A percentile compares a stretch with the other conserved stretches of the same genome.
Evolutionary conservation across 1,284 basidiomycete species (phyloP).

Genomic region (Tilletia indica): DNA sequence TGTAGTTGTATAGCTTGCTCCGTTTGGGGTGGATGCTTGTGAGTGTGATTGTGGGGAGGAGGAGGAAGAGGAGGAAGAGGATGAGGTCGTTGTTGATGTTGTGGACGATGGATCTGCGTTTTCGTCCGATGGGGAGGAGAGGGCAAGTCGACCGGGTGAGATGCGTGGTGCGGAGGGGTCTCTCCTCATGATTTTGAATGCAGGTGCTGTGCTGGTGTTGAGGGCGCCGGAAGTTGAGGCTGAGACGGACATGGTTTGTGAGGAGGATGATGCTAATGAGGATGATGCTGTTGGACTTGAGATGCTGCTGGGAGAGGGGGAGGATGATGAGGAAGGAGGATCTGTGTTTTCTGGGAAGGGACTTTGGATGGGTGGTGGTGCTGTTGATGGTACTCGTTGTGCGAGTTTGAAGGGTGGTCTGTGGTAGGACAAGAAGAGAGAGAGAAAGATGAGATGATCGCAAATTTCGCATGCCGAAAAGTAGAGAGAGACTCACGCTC

Average conservation of each 20-base stretch:
- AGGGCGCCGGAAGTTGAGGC: neutral
- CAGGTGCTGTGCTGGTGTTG: neutral
- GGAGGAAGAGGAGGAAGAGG: neutral
- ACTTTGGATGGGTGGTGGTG: neutral
- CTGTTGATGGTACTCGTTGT: neutral
- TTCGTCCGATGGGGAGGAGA: neutral
- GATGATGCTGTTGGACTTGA: too few relatives aligned
- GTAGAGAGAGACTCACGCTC: neutral
- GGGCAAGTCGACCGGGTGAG: neutral
- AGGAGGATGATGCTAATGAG: neutral
- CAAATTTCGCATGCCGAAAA: neutral
- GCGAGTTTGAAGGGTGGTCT: neutral
- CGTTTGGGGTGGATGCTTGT: neutral
- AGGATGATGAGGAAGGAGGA: too few relatives aligned
- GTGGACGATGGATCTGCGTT: neutral
- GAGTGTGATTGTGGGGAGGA: conserved; percentile 14
- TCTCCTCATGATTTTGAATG: conserved; percentile 40
- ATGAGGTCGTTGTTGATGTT: conserved; percentile 19
- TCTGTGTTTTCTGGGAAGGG: neutral
- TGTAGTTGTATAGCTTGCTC: too few relatives aligned
- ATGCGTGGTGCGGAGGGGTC: conserved; percentile 27
- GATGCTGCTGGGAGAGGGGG: neutral
- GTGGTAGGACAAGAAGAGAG: neutral
- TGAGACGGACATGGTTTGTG: neutral
- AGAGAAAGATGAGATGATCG: neutral